A percentile compares a stretch with the other conserved stretches of the same genome.
Evolutionary conservation across 179 eudicot genomes (phyloP).

Genomic region (Nepenthes alata): DNA sequence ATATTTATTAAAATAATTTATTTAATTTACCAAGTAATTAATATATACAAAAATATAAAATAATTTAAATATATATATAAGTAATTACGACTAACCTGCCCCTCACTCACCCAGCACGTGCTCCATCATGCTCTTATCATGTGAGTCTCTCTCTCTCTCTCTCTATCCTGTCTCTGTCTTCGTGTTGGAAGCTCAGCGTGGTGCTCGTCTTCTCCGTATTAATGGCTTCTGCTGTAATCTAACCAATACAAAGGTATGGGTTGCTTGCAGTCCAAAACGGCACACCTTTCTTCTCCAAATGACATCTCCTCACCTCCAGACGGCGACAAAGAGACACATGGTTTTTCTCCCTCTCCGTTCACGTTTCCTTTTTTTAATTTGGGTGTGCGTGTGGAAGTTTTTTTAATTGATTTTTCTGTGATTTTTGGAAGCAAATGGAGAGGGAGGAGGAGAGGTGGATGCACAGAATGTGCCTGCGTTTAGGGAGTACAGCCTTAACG

Average conservation of each 20-base stretch:
- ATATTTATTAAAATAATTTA: no score
- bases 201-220: constrained; percentile 5
- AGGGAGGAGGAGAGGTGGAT: constrained; percentile 46
- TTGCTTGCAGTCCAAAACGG: constrained; percentile 97
- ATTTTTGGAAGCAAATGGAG: constrained; percentile 37
- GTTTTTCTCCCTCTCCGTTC: constrained; percentile 13
- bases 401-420: background rate
- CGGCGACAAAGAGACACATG: constrained; percentile 47
- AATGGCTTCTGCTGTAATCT: constrained; percentile 14
- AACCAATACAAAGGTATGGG: constrained; percentile 32
- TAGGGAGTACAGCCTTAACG: constrained; percentile 52
- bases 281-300: constrained; percentile 59
- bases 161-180: no score
- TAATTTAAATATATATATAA: no score
- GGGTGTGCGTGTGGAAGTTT: background rate
- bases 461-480: constrained; percentile 53
- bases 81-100: no score
- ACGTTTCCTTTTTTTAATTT: background rate
- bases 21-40: no score
- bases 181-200: background rate
- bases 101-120: constrained; percentile 32
- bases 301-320: constrained; percentile 46
- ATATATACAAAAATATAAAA: no score
- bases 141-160: constrained; percentile 19
- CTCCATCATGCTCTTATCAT: constrained; percentile 49